Conservation (phyloP, 208 protist genomes). For the Leishmania gerbilli region DNA sequence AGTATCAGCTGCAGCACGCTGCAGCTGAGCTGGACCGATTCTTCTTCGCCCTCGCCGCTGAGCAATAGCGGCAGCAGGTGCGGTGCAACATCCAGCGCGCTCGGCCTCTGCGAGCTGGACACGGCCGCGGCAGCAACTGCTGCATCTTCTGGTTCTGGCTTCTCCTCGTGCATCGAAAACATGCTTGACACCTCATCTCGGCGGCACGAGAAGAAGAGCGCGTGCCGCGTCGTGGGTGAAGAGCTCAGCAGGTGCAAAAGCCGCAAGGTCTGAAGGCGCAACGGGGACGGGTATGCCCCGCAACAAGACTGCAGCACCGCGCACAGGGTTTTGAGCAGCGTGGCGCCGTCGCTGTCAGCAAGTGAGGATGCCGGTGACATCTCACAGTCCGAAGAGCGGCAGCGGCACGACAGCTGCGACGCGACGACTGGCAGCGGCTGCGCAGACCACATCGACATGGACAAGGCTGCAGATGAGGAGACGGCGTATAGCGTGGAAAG, state of each 20-base stretch:
- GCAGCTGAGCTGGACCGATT: slow-evolving; percentile 36
- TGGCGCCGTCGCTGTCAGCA: slow-evolving; percentile 3
- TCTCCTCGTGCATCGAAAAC: neutral
- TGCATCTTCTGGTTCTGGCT: neutral
- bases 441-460: neutral
- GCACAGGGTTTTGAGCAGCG: slow-evolving; percentile 2
- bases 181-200: neutral
- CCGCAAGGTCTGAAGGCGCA: slow-evolving; percentile 2
- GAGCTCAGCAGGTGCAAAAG: slow-evolving; percentile 5
- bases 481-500: neutral
- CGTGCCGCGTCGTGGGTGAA: slow-evolving; percentile 1
- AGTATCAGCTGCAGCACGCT: slow-evolving; percentile 28
- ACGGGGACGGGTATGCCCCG: neutral
- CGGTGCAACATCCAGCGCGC: slow-evolving; percentile 12
- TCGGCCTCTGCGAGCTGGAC: neutral
- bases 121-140: neutral
- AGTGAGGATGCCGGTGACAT: neutral
- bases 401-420: slow-evolving; percentile 12
- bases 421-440: slow-evolving; percentile 3
- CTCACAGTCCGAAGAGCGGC: neutral
- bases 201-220: neutral
- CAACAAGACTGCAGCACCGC: neutral
- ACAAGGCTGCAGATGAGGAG: neutral
- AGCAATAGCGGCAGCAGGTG: slow-evolving; percentile 42
- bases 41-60: slow-evolving; percentile 28